Evolutionary conservation across 2,329 filamentous ascomycete species (phyloP).

Genomic region (Colletotrichum coccodes): DNA sequence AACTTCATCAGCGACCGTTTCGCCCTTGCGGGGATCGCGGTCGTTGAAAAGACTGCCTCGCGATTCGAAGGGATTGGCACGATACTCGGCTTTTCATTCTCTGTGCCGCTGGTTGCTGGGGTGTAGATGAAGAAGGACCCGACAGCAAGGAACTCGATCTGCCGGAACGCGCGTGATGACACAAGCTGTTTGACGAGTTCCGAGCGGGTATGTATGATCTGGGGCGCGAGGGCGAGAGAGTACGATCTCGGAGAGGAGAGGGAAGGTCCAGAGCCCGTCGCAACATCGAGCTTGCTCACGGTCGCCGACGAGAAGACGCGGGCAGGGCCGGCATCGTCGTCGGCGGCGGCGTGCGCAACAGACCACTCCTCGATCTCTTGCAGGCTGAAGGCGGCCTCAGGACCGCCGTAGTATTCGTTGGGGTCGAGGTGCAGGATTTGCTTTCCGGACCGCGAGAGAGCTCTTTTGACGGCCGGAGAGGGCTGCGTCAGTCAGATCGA

Average conservation of each 20-base stretch:
- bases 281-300: constrained; percentile 48
- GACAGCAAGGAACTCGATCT: constrained; percentile 93
- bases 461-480: constrained; percentile 67
- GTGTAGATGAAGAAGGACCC: constrained; percentile 89
- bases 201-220: constrained; percentile 87
- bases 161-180: constrained; percentile 87
- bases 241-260: constrained; percentile 79
- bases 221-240: constrained; percentile 84
- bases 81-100: constrained; percentile 52
- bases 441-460: constrained; percentile 91
- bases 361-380: constrained; percentile 85
- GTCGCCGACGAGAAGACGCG: constrained; percentile 48
- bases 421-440: constrained; percentile 90
- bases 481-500: constrained; percentile 79
- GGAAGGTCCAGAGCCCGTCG: constrained; percentile 38
- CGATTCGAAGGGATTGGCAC: constrained; percentile 85
- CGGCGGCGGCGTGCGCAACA: constrained; percentile 44
- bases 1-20: constrained; percentile 95
- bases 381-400: constrained; percentile 86
- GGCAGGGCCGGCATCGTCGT: constrained; percentile 36
- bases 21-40: constrained; percentile 78
- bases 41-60: constrained; percentile 89
- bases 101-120: constrained; percentile 37
- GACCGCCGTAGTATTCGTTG: constrained; percentile 88
- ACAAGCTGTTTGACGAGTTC: constrained; percentile 82